phyloP scores from a whole-genome alignment of 2,329 filamentous ascomycete species.

The Hypomyces rosellus region DNA sequence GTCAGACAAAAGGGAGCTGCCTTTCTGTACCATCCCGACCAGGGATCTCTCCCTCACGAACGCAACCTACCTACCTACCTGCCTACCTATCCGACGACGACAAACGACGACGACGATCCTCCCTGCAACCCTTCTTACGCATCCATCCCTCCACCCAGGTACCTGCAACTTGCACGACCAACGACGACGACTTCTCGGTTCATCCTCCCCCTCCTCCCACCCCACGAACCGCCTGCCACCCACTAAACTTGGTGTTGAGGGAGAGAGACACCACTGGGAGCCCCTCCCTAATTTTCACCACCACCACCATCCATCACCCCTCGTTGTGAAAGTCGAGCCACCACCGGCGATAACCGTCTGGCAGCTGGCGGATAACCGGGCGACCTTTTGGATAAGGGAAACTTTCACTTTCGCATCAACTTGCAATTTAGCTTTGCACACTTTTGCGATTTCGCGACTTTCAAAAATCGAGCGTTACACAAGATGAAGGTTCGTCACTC shows the following conservation, averaged over 20 bases:
- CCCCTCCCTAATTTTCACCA: background rate
- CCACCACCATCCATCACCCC: background rate
- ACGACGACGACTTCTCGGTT: too few species aligned
- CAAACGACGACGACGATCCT: too few species aligned
- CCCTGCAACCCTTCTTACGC: background rate
- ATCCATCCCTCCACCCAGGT: background rate
- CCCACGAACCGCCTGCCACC: background rate
- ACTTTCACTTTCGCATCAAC: background rate
- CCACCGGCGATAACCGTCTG: background rate
- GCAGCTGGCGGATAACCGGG: background rate
- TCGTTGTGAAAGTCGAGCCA: background rate
- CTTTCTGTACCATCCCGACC: constrained; percentile 7
- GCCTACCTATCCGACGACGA: background rate
- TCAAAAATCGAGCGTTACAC: constrained; percentile 19
- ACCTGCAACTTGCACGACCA: background rate
- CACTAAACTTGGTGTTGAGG: background rate
- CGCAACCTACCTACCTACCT: background rate
- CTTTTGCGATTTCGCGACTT: background rate
- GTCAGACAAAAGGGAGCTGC: constrained; percentile 1
- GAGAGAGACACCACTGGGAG: background rate
- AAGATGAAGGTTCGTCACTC: constrained; percentile 32
- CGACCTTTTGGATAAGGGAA: background rate
- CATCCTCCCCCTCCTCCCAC: background rate
- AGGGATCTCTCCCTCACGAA: background rate
- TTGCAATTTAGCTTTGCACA: background rate